phyloP scores from a whole-genome alignment of 2,329 filamentous ascomycete species.

The Ceratocystis lukuohia region DNA sequence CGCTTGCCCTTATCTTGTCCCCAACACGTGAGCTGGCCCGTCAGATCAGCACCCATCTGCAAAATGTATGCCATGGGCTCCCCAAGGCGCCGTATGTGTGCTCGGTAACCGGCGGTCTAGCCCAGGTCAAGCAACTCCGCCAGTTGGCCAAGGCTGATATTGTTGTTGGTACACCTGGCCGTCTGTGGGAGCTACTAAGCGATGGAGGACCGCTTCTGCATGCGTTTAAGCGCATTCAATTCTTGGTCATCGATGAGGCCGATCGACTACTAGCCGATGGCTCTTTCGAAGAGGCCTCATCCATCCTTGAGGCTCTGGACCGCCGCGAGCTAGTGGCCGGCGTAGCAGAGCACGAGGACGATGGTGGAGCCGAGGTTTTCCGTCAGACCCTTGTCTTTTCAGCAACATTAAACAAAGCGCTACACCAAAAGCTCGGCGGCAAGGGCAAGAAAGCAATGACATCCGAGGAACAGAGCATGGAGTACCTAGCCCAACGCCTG shows the following conservation, averaged over 20 bases:
- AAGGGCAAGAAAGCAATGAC: slow-evolving; percentile 48
- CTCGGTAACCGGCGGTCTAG: slow-evolving; percentile 81
- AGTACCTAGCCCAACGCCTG: slow-evolving; percentile 55
- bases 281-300: slow-evolving; percentile 85
- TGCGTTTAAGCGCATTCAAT: slow-evolving; percentile 60
- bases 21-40: slow-evolving; percentile 90
- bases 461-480: slow-evolving; percentile 65
- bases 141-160: slow-evolving; percentile 75
- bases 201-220: slow-evolving; percentile 54
- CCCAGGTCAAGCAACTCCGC: slow-evolving; percentile 87
- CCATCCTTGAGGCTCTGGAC: slow-evolving; percentile 73
- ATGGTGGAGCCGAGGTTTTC: slow-evolving; percentile 33
- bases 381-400: slow-evolving; percentile 93
- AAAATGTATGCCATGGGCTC: slow-evolving; percentile 52
- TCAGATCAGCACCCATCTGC: slow-evolving; percentile 75
- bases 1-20: slow-evolving; percentile 70
- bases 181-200: slow-evolving; percentile 87
- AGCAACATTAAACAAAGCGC: slow-evolving; percentile 80
- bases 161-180: slow-evolving; percentile 82
- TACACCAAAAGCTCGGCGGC: slow-evolving; percentile 81
- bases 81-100: slow-evolving; percentile 57
- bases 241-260: slow-evolving; percentile 85
- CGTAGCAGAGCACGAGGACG: slow-evolving; percentile 38
- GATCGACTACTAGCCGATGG: slow-evolving; percentile 84
- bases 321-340: slow-evolving; percentile 41